Conservation (phyloP, 2,329 filamentous ascomycete species). For the Hypomyces perniciosus region DNA sequence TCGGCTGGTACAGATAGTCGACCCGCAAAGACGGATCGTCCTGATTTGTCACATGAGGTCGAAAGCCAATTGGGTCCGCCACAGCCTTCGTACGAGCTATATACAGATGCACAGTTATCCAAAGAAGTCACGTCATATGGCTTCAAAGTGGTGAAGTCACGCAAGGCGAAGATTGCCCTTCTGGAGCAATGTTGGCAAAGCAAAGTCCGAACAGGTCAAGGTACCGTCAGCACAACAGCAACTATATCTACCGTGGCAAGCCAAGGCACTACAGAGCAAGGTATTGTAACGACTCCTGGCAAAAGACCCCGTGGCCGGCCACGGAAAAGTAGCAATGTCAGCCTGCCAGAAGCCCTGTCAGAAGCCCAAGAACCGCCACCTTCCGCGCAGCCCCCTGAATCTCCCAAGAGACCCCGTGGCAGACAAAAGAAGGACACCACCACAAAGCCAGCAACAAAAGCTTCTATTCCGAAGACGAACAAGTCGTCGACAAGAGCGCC, state of each 20-base stretch:
- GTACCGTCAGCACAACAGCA: constrained; percentile 14
- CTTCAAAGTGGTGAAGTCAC: constrained; percentile 65
- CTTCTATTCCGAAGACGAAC: constrained; percentile 13
- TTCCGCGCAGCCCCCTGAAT: constrained; percentile 26
- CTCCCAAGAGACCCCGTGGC: constrained; percentile 34
- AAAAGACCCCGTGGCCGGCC: constrained; percentile 26
- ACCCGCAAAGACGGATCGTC: background rate
- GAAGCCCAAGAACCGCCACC: constrained; percentile 30
- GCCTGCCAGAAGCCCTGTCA: background rate
- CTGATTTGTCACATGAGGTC: background rate
- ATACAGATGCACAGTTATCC: constrained; percentile 57
- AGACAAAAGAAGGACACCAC: constrained; percentile 34
- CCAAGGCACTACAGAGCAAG: background rate
- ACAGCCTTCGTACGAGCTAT: constrained; percentile 53
- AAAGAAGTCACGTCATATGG: constrained; percentile 59
- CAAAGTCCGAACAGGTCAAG: constrained; percentile 33
- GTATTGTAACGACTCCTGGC: background rate
- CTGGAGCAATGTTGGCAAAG: constrained; percentile 67
- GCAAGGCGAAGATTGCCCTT: constrained; percentile 63
- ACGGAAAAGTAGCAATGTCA: constrained; percentile 24
- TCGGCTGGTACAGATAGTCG: too few species aligned
- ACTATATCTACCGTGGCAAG: constrained; percentile 3
- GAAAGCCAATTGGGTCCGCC: constrained; percentile 6
- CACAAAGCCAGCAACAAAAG: constrained; percentile 10
- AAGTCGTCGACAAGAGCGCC: constrained; percentile 4